These are phyloP conservation scores for Xerocomellus amylosporus DNA, from an alignment of 768 basidiomycete species.

Conservation along the genomic window DNA sequence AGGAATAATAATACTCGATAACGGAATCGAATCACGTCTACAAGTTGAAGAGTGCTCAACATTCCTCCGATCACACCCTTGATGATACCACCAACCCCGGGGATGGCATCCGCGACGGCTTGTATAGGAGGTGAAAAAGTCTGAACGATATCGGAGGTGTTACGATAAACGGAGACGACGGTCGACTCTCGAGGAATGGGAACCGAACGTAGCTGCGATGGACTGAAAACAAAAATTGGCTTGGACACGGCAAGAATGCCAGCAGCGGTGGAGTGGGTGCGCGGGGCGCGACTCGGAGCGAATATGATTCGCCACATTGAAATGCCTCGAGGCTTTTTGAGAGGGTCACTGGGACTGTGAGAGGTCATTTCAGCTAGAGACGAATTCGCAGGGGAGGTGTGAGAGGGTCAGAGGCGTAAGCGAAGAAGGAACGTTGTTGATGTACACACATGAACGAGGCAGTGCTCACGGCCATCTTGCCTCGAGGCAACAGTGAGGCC, in stretches of 20 bases:
- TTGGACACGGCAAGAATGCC: not conserved
- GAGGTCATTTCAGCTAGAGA: too few species aligned
- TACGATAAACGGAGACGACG: not conserved
- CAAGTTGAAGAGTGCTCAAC: not conserved
- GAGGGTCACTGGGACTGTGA: not conserved
- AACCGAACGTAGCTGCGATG: not conserved
- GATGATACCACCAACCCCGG: not conserved
- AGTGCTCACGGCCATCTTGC: too few species aligned
- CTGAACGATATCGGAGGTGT: not conserved
- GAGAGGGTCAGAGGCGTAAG: too few species aligned
- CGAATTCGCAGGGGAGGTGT: too few species aligned
- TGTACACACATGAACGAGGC: too few species aligned
- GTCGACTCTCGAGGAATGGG: not conserved
- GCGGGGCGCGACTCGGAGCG: not conserved
- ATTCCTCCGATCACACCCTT: not conserved
- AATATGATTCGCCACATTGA: too few species aligned
- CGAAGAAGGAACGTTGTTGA: too few species aligned
- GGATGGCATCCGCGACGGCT: not conserved
- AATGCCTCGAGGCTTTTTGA: not conserved
- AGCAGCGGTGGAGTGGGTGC: not conserved
- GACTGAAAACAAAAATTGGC: not conserved
- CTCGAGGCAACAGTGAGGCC: too few species aligned
- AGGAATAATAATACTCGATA: not conserved
- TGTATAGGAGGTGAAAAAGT: conserved; percentile 1
- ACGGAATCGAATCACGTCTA: not conserved